Percentiles rank a stretch among this genome's conserved stretches.
These are phyloP conservation scores for Apiospora saccharicola DNA, from an alignment of 2,329 filamentous ascomycete genomes.

Conservation along the genomic window DNA sequence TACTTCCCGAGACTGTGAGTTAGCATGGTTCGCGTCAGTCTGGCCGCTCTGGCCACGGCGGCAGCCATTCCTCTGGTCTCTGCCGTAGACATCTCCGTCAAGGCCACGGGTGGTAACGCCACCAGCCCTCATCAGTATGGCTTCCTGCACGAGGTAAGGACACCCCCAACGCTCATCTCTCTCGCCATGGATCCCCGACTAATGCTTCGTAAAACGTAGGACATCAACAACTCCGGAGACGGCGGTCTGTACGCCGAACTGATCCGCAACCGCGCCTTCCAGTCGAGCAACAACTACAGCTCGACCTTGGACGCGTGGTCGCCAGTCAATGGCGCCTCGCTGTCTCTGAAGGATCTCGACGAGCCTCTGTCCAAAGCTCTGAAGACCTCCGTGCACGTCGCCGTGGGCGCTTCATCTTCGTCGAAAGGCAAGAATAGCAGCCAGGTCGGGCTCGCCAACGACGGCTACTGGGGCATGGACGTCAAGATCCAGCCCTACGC, in stretches of 20 bases:
- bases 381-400: conserved; percentile 58
- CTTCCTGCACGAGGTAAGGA: conserved; percentile 52
- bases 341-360: conserved; percentile 55
- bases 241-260: conserved; percentile 77
- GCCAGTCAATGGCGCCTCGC: conserved; percentile 49
- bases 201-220: conserved; percentile 45
- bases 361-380: conserved; percentile 60
- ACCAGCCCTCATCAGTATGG: conserved; percentile 55
- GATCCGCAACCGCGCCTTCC: conserved; percentile 75
- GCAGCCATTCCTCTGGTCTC: conserved; percentile 34
- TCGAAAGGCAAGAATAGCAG: conserved; percentile 34
- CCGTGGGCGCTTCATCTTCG: conserved; percentile 35
- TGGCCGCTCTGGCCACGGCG: conserved; percentile 32
- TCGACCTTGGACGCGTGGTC: conserved; percentile 55
- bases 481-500: conserved; percentile 54
- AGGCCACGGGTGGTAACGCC: conserved; percentile 48
- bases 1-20: not conserved
- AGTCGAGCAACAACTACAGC: conserved; percentile 55
- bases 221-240: conserved; percentile 74
- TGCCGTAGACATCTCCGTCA: conserved; percentile 48
- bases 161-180: not conserved
- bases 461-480: conserved; percentile 65
- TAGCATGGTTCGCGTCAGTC: conserved; percentile 34
- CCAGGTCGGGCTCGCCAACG: conserved; percentile 57
- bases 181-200: conserved; percentile 30